phyloP scores from a whole-genome alignment of 768 basidiomycete genomes.

The Tephrocybe sp. region DNA sequence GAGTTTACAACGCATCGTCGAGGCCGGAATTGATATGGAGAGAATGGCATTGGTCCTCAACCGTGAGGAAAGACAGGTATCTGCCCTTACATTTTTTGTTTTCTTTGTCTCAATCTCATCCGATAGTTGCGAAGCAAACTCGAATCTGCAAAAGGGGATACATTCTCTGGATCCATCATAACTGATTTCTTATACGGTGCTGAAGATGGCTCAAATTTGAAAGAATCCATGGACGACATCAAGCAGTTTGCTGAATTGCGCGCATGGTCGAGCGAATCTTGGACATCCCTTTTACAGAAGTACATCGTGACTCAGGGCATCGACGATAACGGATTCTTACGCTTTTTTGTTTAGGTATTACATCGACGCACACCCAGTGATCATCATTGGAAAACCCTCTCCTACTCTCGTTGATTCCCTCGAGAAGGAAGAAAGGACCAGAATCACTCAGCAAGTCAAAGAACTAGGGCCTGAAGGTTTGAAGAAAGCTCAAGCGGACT shows the following conservation, averaged over 20 bases:
- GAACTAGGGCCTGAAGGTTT: slow-evolving; percentile 81
- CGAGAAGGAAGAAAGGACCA: slow-evolving; percentile 75
- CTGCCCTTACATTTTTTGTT: slow-evolving; percentile 6
- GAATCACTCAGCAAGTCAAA: slow-evolving; percentile 66
- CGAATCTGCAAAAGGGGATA: slow-evolving; percentile 80
- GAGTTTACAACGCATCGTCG: slow-evolving; percentile 66
- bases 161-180: slow-evolving; percentile 73
- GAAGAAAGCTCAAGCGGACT: slow-evolving; percentile 56
- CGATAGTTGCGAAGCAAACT: slow-evolving; percentile 74
- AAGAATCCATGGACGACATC: slow-evolving; percentile 73
- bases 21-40: slow-evolving; percentile 84
- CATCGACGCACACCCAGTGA: slow-evolving; percentile 65
- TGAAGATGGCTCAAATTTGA: slow-evolving; percentile 76
- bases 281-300: slow-evolving; percentile 76
- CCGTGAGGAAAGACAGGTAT: slow-evolving; percentile 83
- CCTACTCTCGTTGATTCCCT: slow-evolving; percentile 76
- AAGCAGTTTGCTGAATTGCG: slow-evolving; percentile 64
- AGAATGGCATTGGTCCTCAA: slow-evolving; percentile 85
- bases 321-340: background rate
- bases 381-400: slow-evolving; percentile 88
- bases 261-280: slow-evolving; percentile 71
- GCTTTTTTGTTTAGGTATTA: slow-evolving; percentile 60
- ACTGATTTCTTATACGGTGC: slow-evolving; percentile 85
- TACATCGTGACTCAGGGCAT: slow-evolving; percentile 28
- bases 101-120: slow-evolving; percentile 5